A percentile compares a stretch with the other conserved stretches of the same genome.
phyloP scores from a whole-genome alignment of 1,284 basidiomycete species.

The Fomes fomentarius region DNA sequence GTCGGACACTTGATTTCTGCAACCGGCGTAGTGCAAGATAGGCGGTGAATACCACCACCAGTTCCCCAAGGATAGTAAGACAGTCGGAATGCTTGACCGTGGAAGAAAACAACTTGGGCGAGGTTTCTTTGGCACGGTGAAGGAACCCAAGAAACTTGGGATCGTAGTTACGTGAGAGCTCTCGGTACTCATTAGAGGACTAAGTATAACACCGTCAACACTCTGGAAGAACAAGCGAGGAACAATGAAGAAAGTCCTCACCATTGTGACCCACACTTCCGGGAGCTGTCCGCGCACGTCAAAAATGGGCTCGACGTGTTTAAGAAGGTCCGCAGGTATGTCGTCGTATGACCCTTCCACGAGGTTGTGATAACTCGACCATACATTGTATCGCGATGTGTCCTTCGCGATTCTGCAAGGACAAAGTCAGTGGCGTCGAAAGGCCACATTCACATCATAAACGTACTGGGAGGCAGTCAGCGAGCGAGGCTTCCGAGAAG shows the following conservation, averaged over 20 bases:
- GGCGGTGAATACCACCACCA: conserved; percentile 45
- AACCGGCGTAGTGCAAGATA: conserved; percentile 49
- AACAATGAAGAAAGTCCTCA: conserved; percentile 13
- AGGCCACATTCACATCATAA: too few relatives aligned
- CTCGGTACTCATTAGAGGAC: not conserved
- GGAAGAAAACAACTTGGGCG: conserved; percentile 46
- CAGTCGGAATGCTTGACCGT: conserved; percentile 22
- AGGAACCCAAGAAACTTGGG: conserved; percentile 42
- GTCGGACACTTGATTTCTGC: conserved; percentile 46
- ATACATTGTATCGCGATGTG: conserved; percentile 34
- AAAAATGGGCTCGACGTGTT: conserved; percentile 31
- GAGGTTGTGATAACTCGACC: conserved; percentile 35
- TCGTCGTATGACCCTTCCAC: conserved; percentile 35
- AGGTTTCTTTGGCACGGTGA: conserved; percentile 40
- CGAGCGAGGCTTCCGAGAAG: not conserved
- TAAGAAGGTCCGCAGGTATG: conserved; percentile 29
- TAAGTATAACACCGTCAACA: too few relatives aligned
- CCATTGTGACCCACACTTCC: conserved; percentile 31
- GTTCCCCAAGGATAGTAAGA: conserved; percentile 40
- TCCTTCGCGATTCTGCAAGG: conserved; percentile 37
- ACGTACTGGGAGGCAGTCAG: conserved; percentile 8
- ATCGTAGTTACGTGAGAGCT: conserved; percentile 28
- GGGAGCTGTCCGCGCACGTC: conserved; percentile 31
- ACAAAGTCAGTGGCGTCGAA: too few relatives aligned
- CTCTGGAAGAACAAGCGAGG: too few relatives aligned